Evolutionary conservation across 371 early-diverging fungal genomes (phyloP), one percentile per base, ranked within the genome.

Genomic region (Blakeslea trispora): DNA sequence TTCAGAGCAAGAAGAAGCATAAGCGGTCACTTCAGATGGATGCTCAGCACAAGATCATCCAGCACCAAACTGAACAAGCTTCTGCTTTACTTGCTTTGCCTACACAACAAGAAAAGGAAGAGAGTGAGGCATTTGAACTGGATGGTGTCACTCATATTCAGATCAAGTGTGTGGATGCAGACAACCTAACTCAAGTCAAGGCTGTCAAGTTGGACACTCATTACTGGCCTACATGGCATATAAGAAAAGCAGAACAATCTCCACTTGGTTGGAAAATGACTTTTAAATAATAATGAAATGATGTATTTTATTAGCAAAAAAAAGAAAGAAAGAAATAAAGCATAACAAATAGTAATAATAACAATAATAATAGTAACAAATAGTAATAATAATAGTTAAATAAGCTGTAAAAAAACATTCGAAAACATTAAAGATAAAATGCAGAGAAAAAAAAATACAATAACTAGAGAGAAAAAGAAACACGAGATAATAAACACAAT

Each of bases 141-240:
- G 69, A 77, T 1, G 44, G 63, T 31, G 59, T 50, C 41, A 59
- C 77, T 0, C 88, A 88, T 59, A 74, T 87, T 21, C 81, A 87
- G 6, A 63, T 90, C 45, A 89, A 84, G 47, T 86, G 83, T 21
- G 77, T 83, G 32, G 78, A 77, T 17, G 66, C 79, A 8, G 73
- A 69, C 22, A 65, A 65, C 34, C 68, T 74, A 7, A 75, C 81
- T 0, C 72, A 79, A 15, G 82, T 90, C 15, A 73, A 76, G 43
- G 79, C 83, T 7, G 50, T 90, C 49, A 77, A 81, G 35, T 53
- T 88, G 7, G 90, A 89, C 65, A 71, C 66, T 24, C 85, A 87
- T 61, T 90, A 87, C 59, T 90, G 91, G 91, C 84, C 85, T 0
- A 77, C 86, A 0, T 87, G 87, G 76, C 80, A 83, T 34, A 66